Evolutionary conservation across 352 stramenopile genomes (phyloP), one percentile per base, ranked within the genome.

Genomic region (Phytophthora pistaciae): DNA sequence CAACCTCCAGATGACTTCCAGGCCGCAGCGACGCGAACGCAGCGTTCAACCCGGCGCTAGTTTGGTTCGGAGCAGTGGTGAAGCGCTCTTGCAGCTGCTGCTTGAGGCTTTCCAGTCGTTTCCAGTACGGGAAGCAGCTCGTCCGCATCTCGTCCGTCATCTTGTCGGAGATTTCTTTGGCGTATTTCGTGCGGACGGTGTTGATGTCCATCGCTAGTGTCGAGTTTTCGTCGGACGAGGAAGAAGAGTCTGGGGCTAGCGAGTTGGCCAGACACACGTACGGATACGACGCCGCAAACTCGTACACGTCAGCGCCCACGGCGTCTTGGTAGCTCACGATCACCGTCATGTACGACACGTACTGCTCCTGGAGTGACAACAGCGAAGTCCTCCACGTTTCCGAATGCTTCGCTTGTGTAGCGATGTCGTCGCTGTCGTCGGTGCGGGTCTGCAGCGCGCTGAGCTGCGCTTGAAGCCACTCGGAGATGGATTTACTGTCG

Each of bases 101-200:
- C 23, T 88, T 85, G 20, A 89, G 44, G 18, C n/a, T 66, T 7
- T 70, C 65, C 3, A 89, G 72, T 27, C 59, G 61, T 27, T 68
- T 79, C 79, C 82, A 90, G 50, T 82, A 90, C 16, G 75, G 82
- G 21, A 79, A 75, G 27, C 79, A 90, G 36, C 55, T 69, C 31
- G 66, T 66, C 50, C 65, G 63, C 67, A 85, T 82, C 52, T 81
- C 78, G 7, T 87, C 82, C 20, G 60, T 54, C 66, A 90, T 85
- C 33, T 82, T 84, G n/a, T 82, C 72, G 0, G 75, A 56, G 25
- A 90, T 82, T 50, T 87, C 79, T 9, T 82, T 76, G 7, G 75
- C 71, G 40, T 87, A 90, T 52, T 86, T 85, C 29, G 57, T 54
- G 2, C 78, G 70, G 10, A 87, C 69, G 2, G 64, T 60, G 50